Percentiles rank a stretch among this genome's conserved stretches.
These are phyloP conservation scores for Fusarium miscanthi DNA, from an alignment of 2,329 filamentous ascomycete species.

Conservation along the genomic window DNA sequence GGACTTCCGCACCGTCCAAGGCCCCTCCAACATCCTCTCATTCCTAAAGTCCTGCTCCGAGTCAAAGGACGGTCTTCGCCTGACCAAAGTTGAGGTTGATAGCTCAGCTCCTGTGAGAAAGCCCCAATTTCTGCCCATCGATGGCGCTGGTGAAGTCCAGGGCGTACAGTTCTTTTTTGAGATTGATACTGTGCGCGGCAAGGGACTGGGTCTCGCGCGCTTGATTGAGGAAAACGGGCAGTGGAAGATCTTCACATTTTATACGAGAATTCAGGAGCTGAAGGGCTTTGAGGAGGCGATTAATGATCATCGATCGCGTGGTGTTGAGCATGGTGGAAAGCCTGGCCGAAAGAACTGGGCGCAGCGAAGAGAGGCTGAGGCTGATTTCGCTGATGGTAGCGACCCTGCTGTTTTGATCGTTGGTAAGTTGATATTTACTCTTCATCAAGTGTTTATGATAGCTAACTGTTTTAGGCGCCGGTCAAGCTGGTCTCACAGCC, in stretches of 20 bases:
- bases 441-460: fast-evolving
- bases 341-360: conserved; percentile 69
- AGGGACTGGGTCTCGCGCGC: conserved; percentile 66
- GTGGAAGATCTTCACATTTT: conserved; percentile 74
- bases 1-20: conserved; percentile 65
- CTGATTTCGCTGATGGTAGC: conserved; percentile 57
- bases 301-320: conserved; percentile 61
- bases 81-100: conserved; percentile 60
- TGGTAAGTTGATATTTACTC: conserved; percentile 54
- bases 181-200: conserved; percentile 64
- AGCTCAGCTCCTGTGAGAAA: conserved; percentile 54
- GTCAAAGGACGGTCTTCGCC: conserved; percentile 52
- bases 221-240: conserved; percentile 56
- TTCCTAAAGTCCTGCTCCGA: conserved; percentile 51
- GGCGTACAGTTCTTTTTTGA: conserved; percentile 68
- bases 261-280: conserved; percentile 67
- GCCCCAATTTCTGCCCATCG: conserved; percentile 60
- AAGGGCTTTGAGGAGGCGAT: conserved; percentile 64
- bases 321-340: conserved; percentile 66
- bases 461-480: conserved; percentile 57
- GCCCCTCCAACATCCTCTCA: conserved; percentile 51
- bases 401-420: conserved; percentile 71
- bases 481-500: conserved; percentile 68
- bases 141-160: conserved; percentile 59
- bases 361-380: conserved; percentile 61